Base-by-base conservation (phyloP, 2,329 filamentous ascomycete species). In the Elsinoe australis region DNA sequence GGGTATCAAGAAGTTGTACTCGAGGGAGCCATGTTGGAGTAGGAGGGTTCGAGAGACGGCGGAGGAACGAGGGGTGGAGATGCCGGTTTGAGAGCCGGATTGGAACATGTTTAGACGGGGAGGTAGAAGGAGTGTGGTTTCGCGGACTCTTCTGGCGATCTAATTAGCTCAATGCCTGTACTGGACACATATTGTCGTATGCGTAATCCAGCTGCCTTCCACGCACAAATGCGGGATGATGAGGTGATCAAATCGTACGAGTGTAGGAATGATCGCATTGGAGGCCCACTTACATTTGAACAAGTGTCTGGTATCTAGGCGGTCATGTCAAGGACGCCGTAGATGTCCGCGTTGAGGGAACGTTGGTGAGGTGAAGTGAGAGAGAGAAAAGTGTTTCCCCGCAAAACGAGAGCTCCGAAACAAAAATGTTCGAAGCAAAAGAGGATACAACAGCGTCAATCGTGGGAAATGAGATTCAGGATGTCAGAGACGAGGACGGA, bases 1-100 rank as follows among this genome's bases (percentile, higher is more conserved):
- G 51, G 92, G 90, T 64, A 98, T 85, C 62, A 95, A 82, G 67
- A 98, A 92, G 47, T 87, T 90, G 62, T 94, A 87, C 68, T 98
- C 92, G 71, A 98, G 88, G 49, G 87, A 87, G 66, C 94, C 92
- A 70, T 98, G 92, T 56, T 82, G 78, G 63, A 98, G 78, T 61
- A 85, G 87, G 64, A 98, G 80, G 54, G 92, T 90, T 58, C 92
- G 86, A 57, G 95, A 81, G 55, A 90, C 95, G 57, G 88, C 83
- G 59, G 86, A 92, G 50, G 90, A 95, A 71, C 92, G 84, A 60
- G 92, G 92, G 59, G 92, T 98, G 58, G 89, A 94, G 64, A 95
- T 88, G 71, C 92, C 92, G 73, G 92, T 98, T 71, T 95, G 89
- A 53, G 86, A 66, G 44, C 50, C 49, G 62, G 85, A 81, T 70